Percentiles rank a stretch among this genome's conserved stretches.
Evolutionary conservation across 352 stramenopile species (phyloP).

Genomic region (Phytophthora macrochlamydospora): DNA sequence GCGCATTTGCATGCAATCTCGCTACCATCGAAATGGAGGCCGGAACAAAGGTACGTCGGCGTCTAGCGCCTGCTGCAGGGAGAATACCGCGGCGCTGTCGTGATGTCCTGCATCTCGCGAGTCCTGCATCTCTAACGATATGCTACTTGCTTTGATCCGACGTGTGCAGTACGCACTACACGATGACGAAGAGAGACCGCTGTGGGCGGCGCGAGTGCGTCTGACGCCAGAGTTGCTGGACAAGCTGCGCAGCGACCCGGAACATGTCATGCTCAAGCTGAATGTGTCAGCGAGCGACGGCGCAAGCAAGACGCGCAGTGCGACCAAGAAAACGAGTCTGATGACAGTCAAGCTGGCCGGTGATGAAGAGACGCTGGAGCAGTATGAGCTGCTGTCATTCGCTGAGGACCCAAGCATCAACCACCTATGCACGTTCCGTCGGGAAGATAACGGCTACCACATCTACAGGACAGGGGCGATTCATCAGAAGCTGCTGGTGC

Average conservation of each 20-base stretch:
- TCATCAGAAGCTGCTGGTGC: constrained; percentile 83
- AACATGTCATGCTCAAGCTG: constrained; percentile 30
- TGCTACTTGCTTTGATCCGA: neutral
- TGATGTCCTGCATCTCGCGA: neutral
- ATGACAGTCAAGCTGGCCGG: constrained; percentile 43
- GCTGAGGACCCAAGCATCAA: constrained; percentile 70
- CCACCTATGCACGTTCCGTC: constrained; percentile 65
- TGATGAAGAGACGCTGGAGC: constrained; percentile 29
- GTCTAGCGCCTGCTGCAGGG: neutral
- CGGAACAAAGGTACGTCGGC: neutral
- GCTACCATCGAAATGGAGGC: neutral
- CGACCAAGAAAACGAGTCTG: constrained; percentile 53
- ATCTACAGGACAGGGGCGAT: constrained; percentile 67
- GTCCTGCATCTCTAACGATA: constrained; percentile 3
- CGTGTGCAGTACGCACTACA: constrained; percentile 71
- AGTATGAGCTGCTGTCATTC: constrained; percentile 84
- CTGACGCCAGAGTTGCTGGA: constrained; percentile 77
- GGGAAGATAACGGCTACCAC: constrained; percentile 41
- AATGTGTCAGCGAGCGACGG: constrained; percentile 23
- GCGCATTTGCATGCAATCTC: neutral
- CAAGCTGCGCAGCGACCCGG: constrained; percentile 49
- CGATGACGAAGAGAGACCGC: constrained; percentile 42
- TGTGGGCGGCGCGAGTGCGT: constrained; percentile 75
- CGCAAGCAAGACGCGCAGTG: constrained; percentile 10
- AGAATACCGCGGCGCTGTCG: neutral